These are phyloP conservation scores for Neonectria faginata DNA, from an alignment of 2,329 filamentous ascomycete genomes.

Conservation along the genomic window DNA sequence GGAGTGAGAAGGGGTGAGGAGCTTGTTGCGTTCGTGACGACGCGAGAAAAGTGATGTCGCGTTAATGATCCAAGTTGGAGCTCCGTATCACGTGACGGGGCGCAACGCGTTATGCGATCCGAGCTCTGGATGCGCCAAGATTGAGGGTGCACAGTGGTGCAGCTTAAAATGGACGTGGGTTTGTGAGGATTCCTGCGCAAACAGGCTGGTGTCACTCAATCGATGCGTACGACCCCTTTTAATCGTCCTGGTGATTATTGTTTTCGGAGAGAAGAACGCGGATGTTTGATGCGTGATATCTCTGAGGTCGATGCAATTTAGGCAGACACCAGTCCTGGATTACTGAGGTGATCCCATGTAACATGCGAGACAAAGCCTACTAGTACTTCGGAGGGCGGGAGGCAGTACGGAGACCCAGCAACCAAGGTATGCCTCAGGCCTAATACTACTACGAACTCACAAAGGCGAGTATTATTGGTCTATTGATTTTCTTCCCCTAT, in stretches of 20 bases:
- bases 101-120: slow-evolving; percentile 45
- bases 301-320: neutral
- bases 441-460: no score
- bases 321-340: neutral
- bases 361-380: no score
- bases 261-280: neutral
- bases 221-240: neutral
- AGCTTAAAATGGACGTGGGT: neutral
- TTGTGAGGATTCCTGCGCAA: neutral
- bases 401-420: neutral
- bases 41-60: slow-evolving; percentile 58
- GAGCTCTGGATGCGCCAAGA: slow-evolving; percentile 26
- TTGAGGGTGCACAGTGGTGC: neutral
- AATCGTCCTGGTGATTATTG: neutral
- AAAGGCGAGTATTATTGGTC: neutral
- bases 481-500: neutral
- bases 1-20: slow-evolving; percentile 39
- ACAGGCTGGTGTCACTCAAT: neutral
- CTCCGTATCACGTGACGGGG: slow-evolving; percentile 51
- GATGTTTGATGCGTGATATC: neutral
- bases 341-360: neutral
- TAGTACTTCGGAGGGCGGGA: neutral
- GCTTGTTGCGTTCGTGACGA: slow-evolving; percentile 46
- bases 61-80: slow-evolving; percentile 53
- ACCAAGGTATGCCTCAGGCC: neutral